Evolutionary conservation across 140 eudicot species (phyloP), one percentile per base, ranked within the genome.

Genomic region (Stevia rebaudiana): DNA sequence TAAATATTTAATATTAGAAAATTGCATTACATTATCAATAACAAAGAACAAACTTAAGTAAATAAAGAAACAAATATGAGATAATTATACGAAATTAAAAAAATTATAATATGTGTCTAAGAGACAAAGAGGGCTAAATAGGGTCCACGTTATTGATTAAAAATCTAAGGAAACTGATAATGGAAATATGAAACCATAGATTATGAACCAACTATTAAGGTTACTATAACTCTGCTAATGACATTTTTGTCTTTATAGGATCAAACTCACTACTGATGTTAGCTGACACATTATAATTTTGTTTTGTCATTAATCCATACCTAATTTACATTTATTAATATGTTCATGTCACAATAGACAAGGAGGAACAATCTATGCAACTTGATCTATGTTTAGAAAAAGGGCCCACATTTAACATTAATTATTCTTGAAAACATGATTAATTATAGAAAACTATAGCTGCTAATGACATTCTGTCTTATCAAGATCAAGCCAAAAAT

Each of bases 351-450:
- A 73, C 25, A 35, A 24, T 73, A 56, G 61, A 54, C 36, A 73
- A 56, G 11, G 35, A 48, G 48, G 18, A 73, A 66, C 78, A 66
- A 66, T 56, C 46, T 49, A 63, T 63, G 71, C 64, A 25, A 62
- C 48, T 59, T 67, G 49, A 67, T 48, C 62, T 59, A 16, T 37
- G 42, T 9, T 6, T 47, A 67, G 12, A 61, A 24, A 65, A n/a
- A 44, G 70, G 73, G 65, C 11, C 80, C 72, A 63, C 73, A 30
- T 63, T 22, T 70, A 18, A 59, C 52, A 17, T 68, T 42, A 21
- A 51, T 75, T 57, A 67, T 36, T 50, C 63, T 65, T 51, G 44
- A 67, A 78, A 46, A 46, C 7, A 11, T 61, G 23, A 59, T 23
- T 46, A 23, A 19, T 21, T 40, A 51, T 51, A 8, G 31, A 42